Evolutionary conservation across 2,329 filamentous ascomycete species (phyloP).

Genomic region (Mollisiaceae sp.): DNA sequence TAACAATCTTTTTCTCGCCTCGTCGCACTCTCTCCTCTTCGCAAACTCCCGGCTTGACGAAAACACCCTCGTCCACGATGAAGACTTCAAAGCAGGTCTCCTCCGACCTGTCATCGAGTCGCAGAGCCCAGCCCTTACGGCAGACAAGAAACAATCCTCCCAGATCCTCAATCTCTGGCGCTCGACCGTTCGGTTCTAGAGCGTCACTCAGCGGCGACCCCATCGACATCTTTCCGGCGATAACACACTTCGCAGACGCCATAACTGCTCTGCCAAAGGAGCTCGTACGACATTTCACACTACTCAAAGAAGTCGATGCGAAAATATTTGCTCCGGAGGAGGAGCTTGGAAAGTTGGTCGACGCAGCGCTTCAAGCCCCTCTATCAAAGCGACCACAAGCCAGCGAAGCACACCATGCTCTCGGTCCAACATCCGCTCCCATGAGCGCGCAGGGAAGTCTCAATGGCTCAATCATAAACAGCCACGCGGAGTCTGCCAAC

Average conservation of each 20-base stretch:
- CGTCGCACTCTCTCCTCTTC: conserved; percentile 6
- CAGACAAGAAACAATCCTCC: conserved; percentile 69
- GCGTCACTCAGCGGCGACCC: conserved; percentile 53
- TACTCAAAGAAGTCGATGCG: conserved; percentile 96
- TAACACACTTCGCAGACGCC: conserved; percentile 84
- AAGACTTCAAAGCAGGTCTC: conserved; percentile 41
- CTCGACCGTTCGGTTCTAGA: conserved; percentile 48
- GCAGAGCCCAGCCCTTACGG: conserved; percentile 67
- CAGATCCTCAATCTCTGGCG: conserved; percentile 55
- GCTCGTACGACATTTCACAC: conserved; percentile 91
- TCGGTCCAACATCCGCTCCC: conserved; percentile 36
- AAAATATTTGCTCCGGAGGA: conserved; percentile 92
- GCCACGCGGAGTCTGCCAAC: conserved; percentile 35
- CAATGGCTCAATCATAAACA: conserved; percentile 41
- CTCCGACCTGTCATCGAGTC: conserved; percentile 49
- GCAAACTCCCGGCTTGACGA: conserved; percentile 11
- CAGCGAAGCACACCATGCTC: conserved; percentile 39
- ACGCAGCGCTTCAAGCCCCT: conserved; percentile 61
- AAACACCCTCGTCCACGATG: conserved; percentile 38
- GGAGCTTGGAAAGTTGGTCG: conserved; percentile 76
- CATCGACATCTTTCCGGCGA: conserved; percentile 69
- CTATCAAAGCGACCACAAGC: conserved; percentile 51
- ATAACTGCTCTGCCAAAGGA: conserved; percentile 93
- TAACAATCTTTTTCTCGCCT: background rate
- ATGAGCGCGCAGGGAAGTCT: conserved; percentile 38